Evolutionary conservation across 1,284 basidiomycete species (phyloP), one percentile per base, ranked within the genome.

Genomic region (Leccinum subatratum): DNA sequence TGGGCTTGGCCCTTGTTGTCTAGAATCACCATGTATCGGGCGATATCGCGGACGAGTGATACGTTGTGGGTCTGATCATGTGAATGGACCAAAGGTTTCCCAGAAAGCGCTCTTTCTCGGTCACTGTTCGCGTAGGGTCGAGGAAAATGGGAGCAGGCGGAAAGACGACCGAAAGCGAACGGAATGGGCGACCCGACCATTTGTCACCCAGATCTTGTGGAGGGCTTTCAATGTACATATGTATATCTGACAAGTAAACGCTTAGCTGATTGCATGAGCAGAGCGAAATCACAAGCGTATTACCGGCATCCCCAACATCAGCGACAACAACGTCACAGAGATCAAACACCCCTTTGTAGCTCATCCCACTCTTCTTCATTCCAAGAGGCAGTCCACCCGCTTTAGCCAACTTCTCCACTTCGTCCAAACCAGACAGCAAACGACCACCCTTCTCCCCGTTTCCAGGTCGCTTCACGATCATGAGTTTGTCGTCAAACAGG

Each of bases 401-500:
- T 75, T 90, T 91, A 22, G 88, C 87, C 39, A 96, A 80, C 73
- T 86, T 91, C 64, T 92, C 87, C 20, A 94, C 81, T 63, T 95
- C 91, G 71, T 97, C 94, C 59, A 99, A 80, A 0, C 97, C 96
- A 2, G 94, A 87, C 28, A 95, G 78, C 25, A 83, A 80, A 60
- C 88, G 84, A 0, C 92, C 95, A 56, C 88, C 85, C 72, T 90
- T 90, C 67, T 93, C 86, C 4, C 86, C 83, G 57, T 86, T 86
- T 8, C 85, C 83, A 3, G 92, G 90, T 34, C 97, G 86, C 79
- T 98, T 98, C 63, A 90, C 91, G 68, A 99, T 88, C 74, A 98
- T 85, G 34, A 99, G 81, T 73, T 94, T 94, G 79, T 99, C 97
- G 72, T 96, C 93, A 74, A 99, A 99, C 54, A 99, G 82, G 77